phyloP scores from a whole-genome alignment of 371 early-diverging fungal species.

The Apophysomyces elegans region DNA sequence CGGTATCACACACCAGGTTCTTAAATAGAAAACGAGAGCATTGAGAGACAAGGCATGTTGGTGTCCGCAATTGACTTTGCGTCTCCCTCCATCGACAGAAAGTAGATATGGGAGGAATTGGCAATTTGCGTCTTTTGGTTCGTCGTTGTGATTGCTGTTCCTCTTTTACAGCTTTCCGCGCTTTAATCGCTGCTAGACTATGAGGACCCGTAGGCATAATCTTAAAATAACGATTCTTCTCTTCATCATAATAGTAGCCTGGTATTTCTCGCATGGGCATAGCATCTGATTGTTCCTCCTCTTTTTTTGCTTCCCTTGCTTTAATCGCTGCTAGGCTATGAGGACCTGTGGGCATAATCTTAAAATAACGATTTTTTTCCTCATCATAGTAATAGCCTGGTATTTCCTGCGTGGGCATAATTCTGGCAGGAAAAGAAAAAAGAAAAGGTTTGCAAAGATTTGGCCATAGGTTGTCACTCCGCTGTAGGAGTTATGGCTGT shows the following conservation, averaged over 20 bases:
- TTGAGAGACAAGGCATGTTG: not conserved
- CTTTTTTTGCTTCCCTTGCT: conserved; percentile 10
- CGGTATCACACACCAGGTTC: not conserved
- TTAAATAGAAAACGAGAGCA: not conserved
- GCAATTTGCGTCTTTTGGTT: not conserved
- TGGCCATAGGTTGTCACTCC: too few species aligned
- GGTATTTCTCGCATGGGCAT: conserved; percentile 42
- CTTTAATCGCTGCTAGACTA: conserved; percentile 19
- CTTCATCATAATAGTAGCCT: conserved; percentile 59
- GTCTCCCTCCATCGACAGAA: conserved; percentile 2
- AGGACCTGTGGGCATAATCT: conserved; percentile 39
- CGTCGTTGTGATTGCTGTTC: not conserved
- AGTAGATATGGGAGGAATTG: not conserved
- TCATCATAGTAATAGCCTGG: conserved; percentile 62
- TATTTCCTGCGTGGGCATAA: conserved; percentile 32
- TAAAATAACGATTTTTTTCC: conserved; percentile 57
- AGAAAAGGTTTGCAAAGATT: too few species aligned
- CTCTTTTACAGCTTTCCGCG: conserved; percentile 11
- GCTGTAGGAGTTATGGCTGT: conserved; percentile 6
- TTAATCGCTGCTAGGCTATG: conserved; percentile 22
- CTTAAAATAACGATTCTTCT: conserved; percentile 57
- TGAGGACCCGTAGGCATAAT: conserved; percentile 38
- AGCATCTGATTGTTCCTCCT: not conserved
- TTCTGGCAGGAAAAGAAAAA: not conserved
- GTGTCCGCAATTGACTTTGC: not conserved